Base-by-base conservation (phyloP, 345 rosid genomes). In the Theobroma cacao region DNA sequence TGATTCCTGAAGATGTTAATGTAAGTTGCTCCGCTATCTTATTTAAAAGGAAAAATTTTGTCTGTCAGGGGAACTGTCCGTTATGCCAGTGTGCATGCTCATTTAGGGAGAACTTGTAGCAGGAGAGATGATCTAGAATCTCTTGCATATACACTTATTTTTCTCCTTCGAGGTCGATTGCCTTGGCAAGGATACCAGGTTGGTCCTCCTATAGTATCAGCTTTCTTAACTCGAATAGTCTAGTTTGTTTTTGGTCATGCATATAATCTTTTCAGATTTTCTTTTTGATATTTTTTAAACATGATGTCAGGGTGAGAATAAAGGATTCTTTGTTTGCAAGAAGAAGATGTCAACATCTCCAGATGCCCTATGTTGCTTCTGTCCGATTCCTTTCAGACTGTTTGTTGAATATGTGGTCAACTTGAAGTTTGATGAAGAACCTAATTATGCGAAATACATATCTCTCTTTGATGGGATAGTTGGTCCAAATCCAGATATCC, bases 101-200 rank as follows among this genome's bases (percentile, higher is more conserved):
- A 91, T 85, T 78, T 91, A 26, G 96, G 96, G 82, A 89, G 96
- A 87, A 89, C 92, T 61, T 84, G 89, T 22, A 89, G 91, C 80
- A 82, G 94, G 79, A 87, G 96, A 84, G 96, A 91, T 86, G 96
- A 91, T 85, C 90, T 91, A 58, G 96, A 91, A 83, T 91, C 96
- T 10, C 94, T 91, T 78, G 96, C 96, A n/a, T 91, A 91, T 82
- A 91, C 96, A 0, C 92, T 91, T 17, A 76, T 91, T 81, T 91
- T 91, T 74, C 96, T 91, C 78, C 92, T 90, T 38, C 87, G 88
- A 41, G 96, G 93, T 38, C 93, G 96, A 78, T 87, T 91, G 78
- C 96, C 96, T 66, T 90, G 96, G 96, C 96, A 91, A 75, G 96
- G 96, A 50, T 90, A 86, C 78, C 91, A 90, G 90, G 96, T 89